These are phyloP conservation scores for Ogataea polymorpha DNA, from an alignment of 805 yeast genomes.

Conservation along the genomic window DNA sequence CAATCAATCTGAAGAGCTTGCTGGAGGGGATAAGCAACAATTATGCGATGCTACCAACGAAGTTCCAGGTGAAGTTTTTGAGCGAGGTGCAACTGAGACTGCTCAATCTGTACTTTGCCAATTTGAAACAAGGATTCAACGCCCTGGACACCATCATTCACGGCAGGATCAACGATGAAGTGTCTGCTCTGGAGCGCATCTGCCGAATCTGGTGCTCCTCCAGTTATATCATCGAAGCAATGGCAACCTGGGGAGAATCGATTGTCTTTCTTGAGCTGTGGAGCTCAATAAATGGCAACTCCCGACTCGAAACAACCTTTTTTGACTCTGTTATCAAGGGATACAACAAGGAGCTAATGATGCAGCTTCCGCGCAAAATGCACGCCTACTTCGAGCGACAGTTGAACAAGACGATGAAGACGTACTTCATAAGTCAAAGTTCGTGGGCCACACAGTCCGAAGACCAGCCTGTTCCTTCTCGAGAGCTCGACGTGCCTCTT, in stretches of 20 bases:
- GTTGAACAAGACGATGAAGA: slow-evolving; percentile 35
- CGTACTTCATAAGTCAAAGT: slow-evolving; percentile 31
- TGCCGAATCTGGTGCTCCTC: slow-evolving; percentile 40
- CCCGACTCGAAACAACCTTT: slow-evolving; percentile 34
- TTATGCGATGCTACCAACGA: slow-evolving; percentile 48
- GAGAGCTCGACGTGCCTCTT: slow-evolving; percentile 27
- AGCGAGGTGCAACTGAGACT: slow-evolving; percentile 56
- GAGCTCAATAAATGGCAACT: slow-evolving; percentile 29
- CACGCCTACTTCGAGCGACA: slow-evolving; percentile 34
- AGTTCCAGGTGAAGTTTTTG: slow-evolving; percentile 53
- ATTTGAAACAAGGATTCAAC: slow-evolving; percentile 39
- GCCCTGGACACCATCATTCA: slow-evolving; percentile 41
- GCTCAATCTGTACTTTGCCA: slow-evolving; percentile 48
- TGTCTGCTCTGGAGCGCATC: slow-evolving; percentile 35
- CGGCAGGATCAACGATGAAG: slow-evolving; percentile 16
- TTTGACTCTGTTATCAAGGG: slow-evolving; percentile 42
- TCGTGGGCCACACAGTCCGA: slow-evolving; percentile 25
- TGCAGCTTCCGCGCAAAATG: slow-evolving; percentile 30
- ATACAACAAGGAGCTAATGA: slow-evolving; percentile 32
- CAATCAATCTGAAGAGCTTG: slow-evolving; percentile 53
- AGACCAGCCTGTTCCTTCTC: slow-evolving; percentile 11
- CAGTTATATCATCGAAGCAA: slow-evolving; percentile 34
- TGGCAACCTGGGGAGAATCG: slow-evolving; percentile 43
- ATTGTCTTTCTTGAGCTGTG: slow-evolving; percentile 41
- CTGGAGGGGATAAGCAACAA: slow-evolving; percentile 55